Evolutionary conservation across 768 basidiomycete genomes (phyloP), one percentile per base, ranked within the genome.

Genomic region (Scleroderma citrinum): DNA sequence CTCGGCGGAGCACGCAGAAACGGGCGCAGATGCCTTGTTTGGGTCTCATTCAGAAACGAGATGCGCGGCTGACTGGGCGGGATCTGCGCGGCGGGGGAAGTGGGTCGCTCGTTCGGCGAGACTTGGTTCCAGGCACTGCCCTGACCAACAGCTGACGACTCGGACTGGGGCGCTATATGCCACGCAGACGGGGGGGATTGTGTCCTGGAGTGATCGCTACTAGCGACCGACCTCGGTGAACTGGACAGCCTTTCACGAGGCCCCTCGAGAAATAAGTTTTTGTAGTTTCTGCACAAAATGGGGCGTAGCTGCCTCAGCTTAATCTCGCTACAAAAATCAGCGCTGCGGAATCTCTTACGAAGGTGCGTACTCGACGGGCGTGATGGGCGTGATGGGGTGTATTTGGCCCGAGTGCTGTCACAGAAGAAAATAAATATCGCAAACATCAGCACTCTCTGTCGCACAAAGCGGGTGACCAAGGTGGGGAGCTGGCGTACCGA

Each of bases 11-110:
- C 24, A 38, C 47, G 35, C 38, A 56, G 44, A 50, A 44, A 46
- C 43, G 52, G 50, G 57, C 47, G 46, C 46, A 61, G 67, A 56
- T 65, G 81, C 82, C 79, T 77, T 47, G 69, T 74, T 53, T 75
- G 77, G 47, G 75, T 66, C 47, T 80, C 76, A 19, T 77, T 68
- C 32, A 83, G 67, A 47, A 83, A 73, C 38, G 81, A 74, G 35
- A 82, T 76, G 37, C 80, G 74, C 50, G 78, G 76, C 54, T 75
- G 73, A 54, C 63, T 64, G 50, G 71, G 68, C 48, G 61, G 52
- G 58, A 69, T 55, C 46, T 69, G 70, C 50, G 60, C 56, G 44
- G 70, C 58, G 32, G 66, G 61, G 38, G 74, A 59, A 36, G 66
- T 68, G 32, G 76, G 59, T 47, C 65, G 59, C 49, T 55, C 61